Base-by-base conservation (phyloP, 2,329 filamentous ascomycete genomes). In the Aurifilum marmelostoma region DNA sequence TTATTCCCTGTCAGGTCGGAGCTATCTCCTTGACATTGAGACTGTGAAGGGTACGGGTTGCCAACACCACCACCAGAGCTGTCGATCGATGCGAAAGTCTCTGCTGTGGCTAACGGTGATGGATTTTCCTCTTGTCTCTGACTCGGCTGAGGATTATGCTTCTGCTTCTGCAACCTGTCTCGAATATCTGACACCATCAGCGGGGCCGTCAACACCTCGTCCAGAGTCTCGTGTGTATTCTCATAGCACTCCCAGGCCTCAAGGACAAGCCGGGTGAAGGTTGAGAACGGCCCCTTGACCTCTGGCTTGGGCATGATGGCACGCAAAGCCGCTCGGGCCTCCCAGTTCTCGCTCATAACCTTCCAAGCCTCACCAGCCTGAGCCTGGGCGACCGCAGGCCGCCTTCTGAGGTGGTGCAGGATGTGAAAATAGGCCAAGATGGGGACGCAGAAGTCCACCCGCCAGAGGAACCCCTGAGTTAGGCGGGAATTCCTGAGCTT, bases 371-470 rank as follows among this genome's bases (percentile, higher is more conserved):
- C 72, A 7, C 74, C 74, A 5, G 75, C 76, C 6, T 72, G 67
- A 0, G 67, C 39, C 27, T 74, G 34, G 8, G 34, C 34, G 34
- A 4, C 73, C 2, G 65, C 65, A 0, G 75, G 76, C 3, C 74
- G 69, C 54, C 67, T 69, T 21, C 72, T 74, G 14, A 83, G 60
- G 4, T 79, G 76, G 39, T 80, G 77, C 0, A 80, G 71, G 4
- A 83, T 73, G 43, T 82, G 77, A 24, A 81, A 73, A 56, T 82
- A 83, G 0, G 80, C 81, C 0, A 79, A 77, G 21, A 83, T 76
- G 0, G 81, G 82, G 41, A 82, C 80, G 65, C 82, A 75, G 0
- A 76, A 75, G 1, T 77, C 71, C 1, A 76, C 54, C 11, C 79
- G 75, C 82, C 83, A 84, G 3, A 61, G 72, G 58, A 77, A 83